Conservation (phyloP, 495 filamentous ascomycete genomes). For the Paragyromitra xinjiangensis region DNA sequence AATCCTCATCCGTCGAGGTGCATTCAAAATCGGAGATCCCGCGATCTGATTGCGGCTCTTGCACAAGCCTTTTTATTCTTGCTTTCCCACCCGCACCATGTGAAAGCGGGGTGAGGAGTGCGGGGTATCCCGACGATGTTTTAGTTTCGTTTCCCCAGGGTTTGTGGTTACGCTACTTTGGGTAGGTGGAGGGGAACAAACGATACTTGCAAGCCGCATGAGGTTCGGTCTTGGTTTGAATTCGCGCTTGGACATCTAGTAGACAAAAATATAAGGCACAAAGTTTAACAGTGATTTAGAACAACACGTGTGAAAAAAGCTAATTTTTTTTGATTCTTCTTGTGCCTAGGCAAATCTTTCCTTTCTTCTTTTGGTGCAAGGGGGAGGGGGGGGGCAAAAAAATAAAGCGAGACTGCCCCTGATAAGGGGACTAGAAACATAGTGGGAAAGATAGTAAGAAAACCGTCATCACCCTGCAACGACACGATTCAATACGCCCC, state of each 20-base stretch:
- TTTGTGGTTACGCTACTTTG: not conserved
- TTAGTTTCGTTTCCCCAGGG: slow-evolving; percentile 20
- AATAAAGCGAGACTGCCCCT: slow-evolving; percentile 23
- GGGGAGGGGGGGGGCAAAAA: not conserved
- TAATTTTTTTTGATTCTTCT: slow-evolving; percentile 27
- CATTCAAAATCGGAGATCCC: slow-evolving; percentile 29
- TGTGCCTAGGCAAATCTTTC: slow-evolving; percentile 17
- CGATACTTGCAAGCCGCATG: not conserved
- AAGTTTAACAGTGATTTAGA: not conserved
- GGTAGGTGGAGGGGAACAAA: not conserved
- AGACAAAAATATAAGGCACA: slow-evolving; percentile 10
- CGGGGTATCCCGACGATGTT: slow-evolving; percentile 26
- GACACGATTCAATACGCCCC: slow-evolving; percentile 47
- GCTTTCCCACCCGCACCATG: slow-evolving; percentile 14
- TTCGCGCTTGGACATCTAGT: slow-evolving; percentile 34
- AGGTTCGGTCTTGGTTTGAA: not conserved
- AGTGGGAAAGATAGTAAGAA: slow-evolving; percentile 45
- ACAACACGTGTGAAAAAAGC: slow-evolving; percentile 11
- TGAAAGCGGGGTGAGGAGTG: slow-evolving; percentile 48
- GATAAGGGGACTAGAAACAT: slow-evolving; percentile 19
- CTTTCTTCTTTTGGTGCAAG: slow-evolving; percentile 27
- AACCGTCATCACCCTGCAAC: slow-evolving; percentile 52
- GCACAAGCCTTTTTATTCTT: slow-evolving; percentile 47
- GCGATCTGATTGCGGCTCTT: slow-evolving; percentile 31
- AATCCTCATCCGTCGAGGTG: slow-evolving; percentile 18